phyloP scores from a whole-genome alignment of 441 rosid species.

The Gossypium aridum region DNA sequence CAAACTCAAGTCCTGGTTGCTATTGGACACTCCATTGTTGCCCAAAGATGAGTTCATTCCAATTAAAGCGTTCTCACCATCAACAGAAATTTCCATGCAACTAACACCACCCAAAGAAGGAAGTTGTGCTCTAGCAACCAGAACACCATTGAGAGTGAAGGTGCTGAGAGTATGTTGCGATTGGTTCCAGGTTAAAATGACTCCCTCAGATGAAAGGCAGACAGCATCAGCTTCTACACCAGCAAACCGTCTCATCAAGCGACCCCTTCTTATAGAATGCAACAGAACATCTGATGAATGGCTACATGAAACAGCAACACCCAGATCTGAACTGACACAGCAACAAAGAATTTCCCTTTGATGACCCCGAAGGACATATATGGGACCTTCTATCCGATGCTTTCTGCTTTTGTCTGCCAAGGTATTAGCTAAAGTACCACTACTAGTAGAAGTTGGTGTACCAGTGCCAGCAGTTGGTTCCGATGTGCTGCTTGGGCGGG shows the following conservation, averaged over 20 bases:
- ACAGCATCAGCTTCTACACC: constrained; percentile 77
- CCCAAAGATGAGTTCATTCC: constrained; percentile 56
- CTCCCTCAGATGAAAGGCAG: constrained; percentile 79
- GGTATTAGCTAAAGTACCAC: constrained; percentile 37
- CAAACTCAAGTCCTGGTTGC: constrained; percentile 15
- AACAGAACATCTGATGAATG: constrained; percentile 61
- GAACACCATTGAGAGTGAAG: constrained; percentile 70
- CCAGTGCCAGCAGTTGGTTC: constrained; percentile 48
- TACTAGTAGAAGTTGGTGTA: constrained; percentile 38
- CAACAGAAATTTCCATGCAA: constrained; percentile 84
- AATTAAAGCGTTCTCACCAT: constrained; percentile 72
- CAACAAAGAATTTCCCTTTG: constrained; percentile 65
- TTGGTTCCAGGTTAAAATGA: constrained; percentile 78
- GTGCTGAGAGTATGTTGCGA: constrained; percentile 51
- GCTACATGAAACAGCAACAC: constrained; percentile 78
- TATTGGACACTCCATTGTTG: constrained; percentile 18
- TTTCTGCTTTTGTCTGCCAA: constrained; percentile 61
- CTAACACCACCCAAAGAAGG: constrained; percentile 60
- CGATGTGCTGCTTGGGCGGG: constrained; percentile 43
- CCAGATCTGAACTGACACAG: constrained; percentile 86
- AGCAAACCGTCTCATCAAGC: constrained; percentile 74
- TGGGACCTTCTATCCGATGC: constrained; percentile 82
- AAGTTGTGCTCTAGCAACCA: constrained; percentile 60
- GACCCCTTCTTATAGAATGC: constrained; percentile 86
- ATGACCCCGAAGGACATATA: constrained; percentile 93